Evolutionary conservation across 495 filamentous ascomycete species (phyloP).

Genomic region (Penicillium robsamsonii): DNA sequence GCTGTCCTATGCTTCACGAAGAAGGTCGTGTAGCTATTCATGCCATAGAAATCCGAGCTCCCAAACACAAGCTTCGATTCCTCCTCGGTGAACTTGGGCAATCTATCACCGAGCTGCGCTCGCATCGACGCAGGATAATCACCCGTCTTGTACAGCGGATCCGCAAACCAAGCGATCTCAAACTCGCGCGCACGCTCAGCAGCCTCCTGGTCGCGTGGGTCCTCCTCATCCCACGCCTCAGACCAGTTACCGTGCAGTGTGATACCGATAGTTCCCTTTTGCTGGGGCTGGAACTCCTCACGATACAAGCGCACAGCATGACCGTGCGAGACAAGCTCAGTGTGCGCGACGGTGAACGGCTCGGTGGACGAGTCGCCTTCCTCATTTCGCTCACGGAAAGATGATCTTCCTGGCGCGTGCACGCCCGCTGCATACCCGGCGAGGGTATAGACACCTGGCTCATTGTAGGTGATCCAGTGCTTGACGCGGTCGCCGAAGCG

Average conservation of each 20-base stretch:
- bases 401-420: conserved; percentile 46
- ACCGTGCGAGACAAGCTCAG: conserved; percentile 43
- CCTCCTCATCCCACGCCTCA: conserved; percentile 46
- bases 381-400: conserved; percentile 41
- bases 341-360: conserved; percentile 47
- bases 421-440: conserved; percentile 50
- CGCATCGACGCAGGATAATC: conserved; percentile 51
- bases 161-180: conserved; percentile 50
- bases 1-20: conserved; percentile 42
- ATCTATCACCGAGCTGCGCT: conserved; percentile 46
- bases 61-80: conserved; percentile 43
- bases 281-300: conserved; percentile 40
- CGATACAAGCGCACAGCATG: conserved; percentile 41
- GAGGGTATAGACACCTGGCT: conserved; percentile 45
- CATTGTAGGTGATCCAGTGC: conserved; percentile 54
- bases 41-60: conserved; percentile 51
- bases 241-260: conserved; percentile 52
- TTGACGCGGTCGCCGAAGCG: conserved; percentile 44
- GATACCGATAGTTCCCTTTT: conserved; percentile 46
- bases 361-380: conserved; percentile 49
- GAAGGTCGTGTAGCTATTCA: conserved; percentile 52
- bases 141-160: conserved; percentile 47
- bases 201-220: conserved; percentile 42
- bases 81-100: conserved; percentile 43
- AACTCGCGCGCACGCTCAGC: conserved; percentile 47